Percentiles rank a stretch among this genome's conserved stretches.
Conservation (phyloP, 2,329 filamentous ascomycete genomes). For the Penicillium sp. region DNA sequence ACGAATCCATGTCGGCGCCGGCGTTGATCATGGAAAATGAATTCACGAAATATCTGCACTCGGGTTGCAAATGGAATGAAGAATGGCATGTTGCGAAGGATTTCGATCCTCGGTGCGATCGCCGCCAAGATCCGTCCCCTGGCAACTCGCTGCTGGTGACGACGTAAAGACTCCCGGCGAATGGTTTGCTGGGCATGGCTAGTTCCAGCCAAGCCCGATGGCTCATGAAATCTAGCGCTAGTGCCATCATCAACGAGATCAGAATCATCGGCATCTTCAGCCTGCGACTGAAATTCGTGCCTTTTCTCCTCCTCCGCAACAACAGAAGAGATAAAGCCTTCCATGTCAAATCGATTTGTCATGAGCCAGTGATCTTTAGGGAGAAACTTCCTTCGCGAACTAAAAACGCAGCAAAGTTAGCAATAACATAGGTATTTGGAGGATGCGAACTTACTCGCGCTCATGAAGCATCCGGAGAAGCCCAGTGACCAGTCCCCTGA, state of each 20-base stretch:
- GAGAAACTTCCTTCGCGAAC: slow-evolving; percentile 75
- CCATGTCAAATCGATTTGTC: slow-evolving; percentile 81
- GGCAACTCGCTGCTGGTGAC: slow-evolving; percentile 60
- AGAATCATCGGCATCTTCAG: slow-evolving; percentile 52
- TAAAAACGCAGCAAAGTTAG: slow-evolving; percentile 14
- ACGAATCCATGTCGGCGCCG: slow-evolving; percentile 62
- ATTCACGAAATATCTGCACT: slow-evolving; percentile 88
- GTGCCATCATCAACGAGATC: slow-evolving; percentile 38
- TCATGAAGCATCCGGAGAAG: slow-evolving; percentile 86
- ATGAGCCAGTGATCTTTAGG: slow-evolving; percentile 88
- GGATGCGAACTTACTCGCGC: slow-evolving; percentile 54
- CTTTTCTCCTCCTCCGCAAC: slow-evolving; percentile 78
- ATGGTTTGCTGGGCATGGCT: slow-evolving; percentile 58
- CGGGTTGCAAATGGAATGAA: slow-evolving; percentile 88
- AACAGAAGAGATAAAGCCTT: slow-evolving; percentile 76
- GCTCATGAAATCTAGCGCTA: slow-evolving; percentile 15
- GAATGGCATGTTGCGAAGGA: slow-evolving; percentile 94
- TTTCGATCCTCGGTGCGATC: slow-evolving; percentile 79
- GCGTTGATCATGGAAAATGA: slow-evolving; percentile 75
- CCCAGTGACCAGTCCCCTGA: slow-evolving; percentile 72
- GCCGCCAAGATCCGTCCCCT: slow-evolving; percentile 67
- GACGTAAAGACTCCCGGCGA: slow-evolving; percentile 56
- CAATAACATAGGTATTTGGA: not conserved
- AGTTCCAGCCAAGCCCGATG: slow-evolving; percentile 49
- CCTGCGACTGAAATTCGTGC: slow-evolving; percentile 60